These are phyloP conservation scores for Camellia oleifera DNA, from an alignment of 179 eudicot genomes.

Conservation along the genomic window DNA sequence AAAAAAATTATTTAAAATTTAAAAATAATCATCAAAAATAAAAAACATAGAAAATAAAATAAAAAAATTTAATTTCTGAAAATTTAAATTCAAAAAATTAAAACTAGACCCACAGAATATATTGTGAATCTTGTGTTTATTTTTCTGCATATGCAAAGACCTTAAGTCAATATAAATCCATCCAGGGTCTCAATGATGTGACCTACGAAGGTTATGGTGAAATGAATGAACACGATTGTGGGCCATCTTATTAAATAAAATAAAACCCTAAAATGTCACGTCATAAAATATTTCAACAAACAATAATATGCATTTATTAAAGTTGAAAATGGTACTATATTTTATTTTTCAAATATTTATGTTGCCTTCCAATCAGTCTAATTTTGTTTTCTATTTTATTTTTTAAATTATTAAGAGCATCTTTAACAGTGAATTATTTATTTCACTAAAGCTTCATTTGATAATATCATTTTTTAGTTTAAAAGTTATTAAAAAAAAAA, in stretches of 20 bases:
- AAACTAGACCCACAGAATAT: no score
- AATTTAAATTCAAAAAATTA: no score
- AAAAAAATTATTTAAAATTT: no score
- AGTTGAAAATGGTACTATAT: neutral
- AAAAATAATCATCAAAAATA: neutral
- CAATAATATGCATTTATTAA: constrained; percentile 5
- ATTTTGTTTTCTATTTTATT: no score
- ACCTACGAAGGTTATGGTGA: neutral
- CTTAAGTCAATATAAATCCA: constrained; percentile 10
- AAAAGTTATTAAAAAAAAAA: no score
- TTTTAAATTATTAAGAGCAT: no score
- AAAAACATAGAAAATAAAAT: neutral
- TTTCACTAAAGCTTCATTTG: no score
- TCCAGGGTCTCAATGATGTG: constrained; percentile 11
- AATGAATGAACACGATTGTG: neutral
- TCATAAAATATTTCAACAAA: neutral
- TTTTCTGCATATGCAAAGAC: neutral
- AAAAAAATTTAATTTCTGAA: no score
- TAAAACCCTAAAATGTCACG: neutral
- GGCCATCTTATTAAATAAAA: neutral
- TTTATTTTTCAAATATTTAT: neutral
- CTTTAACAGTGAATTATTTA: no score
- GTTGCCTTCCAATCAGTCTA: neutral
- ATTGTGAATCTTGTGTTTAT: neutral
- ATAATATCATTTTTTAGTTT: no score